These are phyloP conservation scores for Cryptococcus wingfieldii DNA, from an alignment of 1,284 basidiomycete genomes.

Conservation along the genomic window DNA sequence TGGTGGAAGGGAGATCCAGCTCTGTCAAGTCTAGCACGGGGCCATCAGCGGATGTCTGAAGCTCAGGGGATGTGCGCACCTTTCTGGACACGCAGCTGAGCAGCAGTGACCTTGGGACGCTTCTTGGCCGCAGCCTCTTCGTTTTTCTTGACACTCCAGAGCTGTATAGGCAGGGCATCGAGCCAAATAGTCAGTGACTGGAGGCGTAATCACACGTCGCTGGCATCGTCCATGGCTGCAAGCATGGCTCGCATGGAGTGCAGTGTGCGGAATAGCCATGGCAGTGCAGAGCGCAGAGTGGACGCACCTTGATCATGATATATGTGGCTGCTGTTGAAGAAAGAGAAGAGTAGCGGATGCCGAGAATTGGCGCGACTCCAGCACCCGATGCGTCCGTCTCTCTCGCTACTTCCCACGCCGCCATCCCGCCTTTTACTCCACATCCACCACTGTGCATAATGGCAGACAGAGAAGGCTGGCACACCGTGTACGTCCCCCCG, in stretches of 20 bases:
- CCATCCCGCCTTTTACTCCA: neutral
- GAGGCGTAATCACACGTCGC: neutral
- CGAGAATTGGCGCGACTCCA: too few relatives aligned
- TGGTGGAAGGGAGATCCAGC: conserved; percentile 89
- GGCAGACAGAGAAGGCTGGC: conserved; percentile 22
- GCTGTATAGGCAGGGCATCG: conserved; percentile 55
- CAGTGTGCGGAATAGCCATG: neutral
- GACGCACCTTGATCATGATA: conserved; percentile 53
- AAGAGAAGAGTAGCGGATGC: too few relatives aligned
- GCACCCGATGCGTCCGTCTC: neutral
- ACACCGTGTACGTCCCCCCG: conserved; percentile 25
- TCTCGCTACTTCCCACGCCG: neutral
- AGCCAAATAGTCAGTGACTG: conserved; percentile 1
- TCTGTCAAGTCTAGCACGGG: conserved; percentile 77
- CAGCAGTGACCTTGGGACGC: conserved; percentile 94
- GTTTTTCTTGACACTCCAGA: conserved; percentile 94
- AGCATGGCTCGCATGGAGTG: neutral
- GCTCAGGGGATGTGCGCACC: conserved; percentile 53
- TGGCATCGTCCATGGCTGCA: neutral
- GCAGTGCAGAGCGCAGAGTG: neutral
- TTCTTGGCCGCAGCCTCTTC: conserved; percentile 90
- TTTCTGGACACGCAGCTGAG: conserved; percentile 97
- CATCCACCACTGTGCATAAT: neutral
- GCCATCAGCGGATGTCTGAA: too few relatives aligned
- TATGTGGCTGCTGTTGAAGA: too few relatives aligned